Base-by-base conservation (phyloP, 257 asterid species). In the Anisodus tanguticus region DNA sequence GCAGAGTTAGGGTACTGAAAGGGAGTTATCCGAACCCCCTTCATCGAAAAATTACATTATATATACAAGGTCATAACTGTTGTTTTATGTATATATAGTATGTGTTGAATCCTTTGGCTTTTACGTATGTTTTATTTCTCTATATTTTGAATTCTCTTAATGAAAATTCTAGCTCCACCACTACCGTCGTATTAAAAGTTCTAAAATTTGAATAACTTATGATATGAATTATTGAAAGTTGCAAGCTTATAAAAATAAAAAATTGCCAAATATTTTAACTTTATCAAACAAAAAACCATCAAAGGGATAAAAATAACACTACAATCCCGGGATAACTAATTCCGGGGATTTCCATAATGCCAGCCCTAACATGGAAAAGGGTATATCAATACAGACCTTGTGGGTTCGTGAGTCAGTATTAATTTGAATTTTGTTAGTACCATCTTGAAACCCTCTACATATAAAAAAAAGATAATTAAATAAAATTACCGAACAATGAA, bases 361-460 rank as follows among this genome's bases (percentile, higher is more conserved):
- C 41, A 9, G 45, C 45, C n/a, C 41, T 22, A 51, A 12, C 7
- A 59, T 17, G 51, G 39, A 45, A 9, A 49, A 45, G 16, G 45
- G 22, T n/a, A 74, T 2, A 31, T 10, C 22, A 66, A 55, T 37
- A 71, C 83, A 39, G 13, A 94, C 99, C 99, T 96, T 96, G 80
- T 91, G 94, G 85, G 93, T 85, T 83, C 99, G 92, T 83, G 90
- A 85, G 88, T 96, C 98, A 79, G 98, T 92, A 90, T 93, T 91
- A 85, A 96, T 91, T 80, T 90, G 95, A 83, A 96, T 93, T 90
- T 87, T 92, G 83, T 94, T 93, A 83, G 88, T 81, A 64, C 90
- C 91, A 79, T 94, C 95, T 64, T 87, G 92, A 85, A 96, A 96
- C 17, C 98, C 99, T 91, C 98, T 94, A 90, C 67, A 39, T 12